phyloP scores from a whole-genome alignment of 768 basidiomycete genomes.

The Leccinum subtestaceum region DNA sequence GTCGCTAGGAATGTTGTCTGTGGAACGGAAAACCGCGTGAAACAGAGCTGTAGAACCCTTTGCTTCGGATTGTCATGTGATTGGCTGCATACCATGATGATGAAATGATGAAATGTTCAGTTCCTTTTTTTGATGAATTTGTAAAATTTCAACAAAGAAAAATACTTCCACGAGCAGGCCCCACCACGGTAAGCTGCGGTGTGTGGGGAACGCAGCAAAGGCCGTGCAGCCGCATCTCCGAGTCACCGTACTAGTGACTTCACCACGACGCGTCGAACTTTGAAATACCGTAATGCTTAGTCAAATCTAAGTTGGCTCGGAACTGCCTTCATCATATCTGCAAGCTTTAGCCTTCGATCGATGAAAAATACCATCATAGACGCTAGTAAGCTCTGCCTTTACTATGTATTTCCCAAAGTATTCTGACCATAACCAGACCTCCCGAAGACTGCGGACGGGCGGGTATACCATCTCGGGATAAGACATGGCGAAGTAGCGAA shows the following conservation, averaged over 20 bases:
- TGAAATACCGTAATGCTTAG: constrained; percentile 10
- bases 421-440: constrained; percentile 50
- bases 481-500: constrained; percentile 77
- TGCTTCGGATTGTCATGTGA: not conserved
- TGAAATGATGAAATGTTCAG: not conserved
- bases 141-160: not conserved
- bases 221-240: not conserved
- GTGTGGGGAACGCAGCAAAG: not conserved
- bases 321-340: not conserved
- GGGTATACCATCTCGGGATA: constrained; percentile 79
- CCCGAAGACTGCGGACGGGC: constrained; percentile 66
- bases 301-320: not conserved
- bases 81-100: not conserved
- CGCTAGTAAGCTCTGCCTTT: constrained; percentile 52
- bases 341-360: constrained; percentile 2
- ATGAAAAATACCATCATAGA: constrained; percentile 66
- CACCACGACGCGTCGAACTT: not conserved
- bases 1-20: not conserved
- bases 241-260: too few species aligned
- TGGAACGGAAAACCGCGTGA: not conserved
- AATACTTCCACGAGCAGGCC: not conserved
- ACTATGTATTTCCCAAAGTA: not conserved
- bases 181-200: not conserved
- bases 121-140: not conserved
- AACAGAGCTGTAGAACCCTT: constrained; percentile 2